Base-by-base conservation (phyloP, 306 rosid genomes). In the Prunus campanulata region DNA sequence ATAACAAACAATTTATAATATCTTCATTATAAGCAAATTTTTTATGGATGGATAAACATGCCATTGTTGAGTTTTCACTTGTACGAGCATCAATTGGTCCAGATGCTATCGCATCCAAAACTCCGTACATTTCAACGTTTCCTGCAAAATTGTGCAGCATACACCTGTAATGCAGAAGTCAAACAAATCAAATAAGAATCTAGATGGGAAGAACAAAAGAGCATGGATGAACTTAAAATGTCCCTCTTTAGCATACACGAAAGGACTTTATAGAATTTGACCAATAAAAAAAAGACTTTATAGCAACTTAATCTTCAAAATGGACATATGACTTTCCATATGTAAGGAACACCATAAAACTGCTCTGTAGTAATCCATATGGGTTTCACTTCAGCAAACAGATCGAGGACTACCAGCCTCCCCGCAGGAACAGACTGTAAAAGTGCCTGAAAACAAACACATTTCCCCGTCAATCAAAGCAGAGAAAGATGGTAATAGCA, bases 101-200 rank as follows among this genome's bases (percentile, higher is more conserved):
- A 70, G 97, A 88, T 72, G 91, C 92, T 82, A 93, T 77, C 4
- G 93, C 82, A 70, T 91, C 96, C 77, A 93, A 81, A 79, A 88
- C 69, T 49, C 97, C 98, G 68, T 91, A 91, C 98, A 93, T 93
- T 87, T 91, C 96, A 71, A 87, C 51, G 18, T 93, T 91, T 84
- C 96, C 98, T 35, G 98, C 97, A 79, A 93, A 91, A 76, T 93
- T 93, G 88, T 93, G 98, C 80, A 93, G 89, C 98, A 93, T 93
- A 77, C 98, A 91, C 98, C 96, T 93, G 97, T 56, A 75, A 32
- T 75, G 71, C 71, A 83, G 65, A 79, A 81, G n/a, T 60, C 39
- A 68, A 52, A 69, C 48, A 64, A 60, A 47, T 32, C 57, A 66
- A 68, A 27, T 19, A 15, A 11, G 44, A 70, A 59, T n/a, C 46